Percentiles rank a stretch among this genome's conserved stretches.
Conservation (phyloP, 2,329 filamentous ascomycete species). For the Cercospora sesami region DNA sequence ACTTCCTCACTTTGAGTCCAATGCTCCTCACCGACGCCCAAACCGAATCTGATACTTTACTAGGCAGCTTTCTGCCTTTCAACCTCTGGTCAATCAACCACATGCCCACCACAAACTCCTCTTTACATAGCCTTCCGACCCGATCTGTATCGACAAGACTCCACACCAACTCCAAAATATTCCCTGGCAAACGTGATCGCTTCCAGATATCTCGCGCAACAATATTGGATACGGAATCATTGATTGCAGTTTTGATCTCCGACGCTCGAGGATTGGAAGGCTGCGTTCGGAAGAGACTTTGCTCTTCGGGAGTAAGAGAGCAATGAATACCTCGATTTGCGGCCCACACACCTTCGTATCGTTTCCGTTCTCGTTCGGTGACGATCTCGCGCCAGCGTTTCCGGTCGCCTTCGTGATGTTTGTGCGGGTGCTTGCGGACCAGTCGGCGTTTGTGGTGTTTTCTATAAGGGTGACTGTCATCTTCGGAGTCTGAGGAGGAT, state of each 20-base stretch:
- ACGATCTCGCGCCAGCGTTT: conserved; percentile 76
- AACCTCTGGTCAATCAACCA: conserved; percentile 81
- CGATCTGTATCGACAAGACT: conserved; percentile 65
- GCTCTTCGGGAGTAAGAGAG: conserved; percentile 31
- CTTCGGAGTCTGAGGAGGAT: conserved; percentile 41
- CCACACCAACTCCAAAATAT: conserved; percentile 75
- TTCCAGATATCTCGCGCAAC: conserved; percentile 75
- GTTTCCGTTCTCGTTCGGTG: conserved; percentile 69
- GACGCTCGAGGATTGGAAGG: conserved; percentile 14
- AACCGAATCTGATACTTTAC: conserved; percentile 69
- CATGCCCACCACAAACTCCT: conserved; percentile 79
- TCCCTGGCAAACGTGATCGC: conserved; percentile 64
- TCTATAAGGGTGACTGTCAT: conserved; percentile 49
- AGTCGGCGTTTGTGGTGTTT: conserved; percentile 61
- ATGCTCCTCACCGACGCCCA: conserved; percentile 66
- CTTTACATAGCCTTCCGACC: conserved; percentile 59
- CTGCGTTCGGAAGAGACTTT: conserved; percentile 15
- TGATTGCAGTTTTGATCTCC: conserved; percentile 15
- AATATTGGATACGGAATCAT: conserved; percentile 60
- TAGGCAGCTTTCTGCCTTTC: conserved; percentile 75
- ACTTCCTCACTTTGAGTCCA: conserved; percentile 41
- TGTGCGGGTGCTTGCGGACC: conserved; percentile 61
- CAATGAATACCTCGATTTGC: conserved; percentile 66
- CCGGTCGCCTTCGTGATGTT: conserved; percentile 71
- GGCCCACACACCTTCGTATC: conserved; percentile 83